Evolutionary conservation across 805 yeast species (phyloP).

Genomic region (Torulaspora gathmanii): DNA sequence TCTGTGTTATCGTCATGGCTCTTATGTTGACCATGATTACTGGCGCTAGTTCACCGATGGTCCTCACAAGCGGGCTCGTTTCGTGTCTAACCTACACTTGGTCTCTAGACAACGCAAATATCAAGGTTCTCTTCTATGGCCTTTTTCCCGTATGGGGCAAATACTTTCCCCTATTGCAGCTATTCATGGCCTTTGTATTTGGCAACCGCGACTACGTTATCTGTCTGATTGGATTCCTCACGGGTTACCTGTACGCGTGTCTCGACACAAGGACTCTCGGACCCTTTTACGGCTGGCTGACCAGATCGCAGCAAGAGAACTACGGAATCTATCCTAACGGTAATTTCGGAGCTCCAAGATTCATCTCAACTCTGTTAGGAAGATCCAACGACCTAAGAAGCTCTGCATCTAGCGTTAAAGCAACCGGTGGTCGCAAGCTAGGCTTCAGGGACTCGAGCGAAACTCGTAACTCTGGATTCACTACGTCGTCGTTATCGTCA

Average conservation of each 20-base stretch:
- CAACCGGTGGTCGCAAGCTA: slow-evolving; percentile 8
- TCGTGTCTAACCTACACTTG: slow-evolving; percentile 50
- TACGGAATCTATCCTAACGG: slow-evolving; percentile 27
- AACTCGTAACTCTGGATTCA: neutral
- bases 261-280: slow-evolving; percentile 54
- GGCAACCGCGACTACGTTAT: slow-evolving; percentile 42
- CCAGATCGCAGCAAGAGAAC: slow-evolving; percentile 11
- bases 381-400: neutral
- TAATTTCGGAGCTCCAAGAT: slow-evolving; percentile 24
- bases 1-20: slow-evolving; percentile 18
- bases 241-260: slow-evolving; percentile 59
- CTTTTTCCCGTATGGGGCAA: slow-evolving; percentile 52
- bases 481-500: slow-evolving; percentile 1
- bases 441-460: slow-evolving; percentile 2
- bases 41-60: slow-evolving; percentile 14
- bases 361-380: slow-evolving; percentile 6
- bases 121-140: slow-evolving; percentile 49
- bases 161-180: slow-evolving; percentile 44
- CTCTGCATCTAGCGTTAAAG: neutral
- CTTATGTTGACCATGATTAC: slow-evolving; percentile 9
- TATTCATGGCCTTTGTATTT: slow-evolving; percentile 40
- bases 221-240: slow-evolving; percentile 47
- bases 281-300: slow-evolving; percentile 39
- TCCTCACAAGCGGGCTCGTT: slow-evolving; percentile 25
- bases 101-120: slow-evolving; percentile 53